Evolutionary conservation across 176 grass and related monocot genomes (phyloP), one percentile per base, ranked within the genome.

Genomic region (Thalia dealbata): DNA sequence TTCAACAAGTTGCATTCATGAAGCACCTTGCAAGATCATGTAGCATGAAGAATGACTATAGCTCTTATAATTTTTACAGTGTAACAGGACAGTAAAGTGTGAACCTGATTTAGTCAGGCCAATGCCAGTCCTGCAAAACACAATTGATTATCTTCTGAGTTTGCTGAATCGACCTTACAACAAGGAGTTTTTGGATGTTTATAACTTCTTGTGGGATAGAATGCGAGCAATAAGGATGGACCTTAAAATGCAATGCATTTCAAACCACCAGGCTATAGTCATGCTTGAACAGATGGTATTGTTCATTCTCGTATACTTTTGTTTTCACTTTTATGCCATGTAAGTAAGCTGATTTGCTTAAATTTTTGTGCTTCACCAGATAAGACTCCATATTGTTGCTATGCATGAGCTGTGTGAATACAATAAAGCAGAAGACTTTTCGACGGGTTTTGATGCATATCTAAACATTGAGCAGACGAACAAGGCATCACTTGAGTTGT

Each of bases 381-480:
- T 97, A n/a, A n/a, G n/a, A n/a, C n/a, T n/a, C n/a, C n/a, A n/a
- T n/a, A n/a, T n/a, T n/a, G n/a, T n/a, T n/a, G n/a, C n/a, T n/a
- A n/a, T n/a, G n/a, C n/a, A n/a, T n/a, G n/a, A n/a, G n/a, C n/a
- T n/a, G n/a, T n/a, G 87, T 60, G 93, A 97, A 61, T 92, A 90
- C 81, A 90, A 70, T 62, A 97, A 90, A 81, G 89, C 89, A 72
- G 87, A 97, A 75, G 93, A 89, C 22, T 97, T 97, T 81, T 86
- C 93, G 63, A 87, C 92, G 76, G 93, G 93, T 54, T 92, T 97
- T 84, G 93, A 97, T 88, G 89, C 87, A 52, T 89, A 97, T 70
- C 81, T 97, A 61, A 97, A 97, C 78, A 97, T 97, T 56, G 93
- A 97, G 73, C 93, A 97, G 69, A 97, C 92, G 93, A 97, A 92